Conservation (phyloP, 768 basidiomycete genomes). For the Pleurotus pulmonarius region DNA sequence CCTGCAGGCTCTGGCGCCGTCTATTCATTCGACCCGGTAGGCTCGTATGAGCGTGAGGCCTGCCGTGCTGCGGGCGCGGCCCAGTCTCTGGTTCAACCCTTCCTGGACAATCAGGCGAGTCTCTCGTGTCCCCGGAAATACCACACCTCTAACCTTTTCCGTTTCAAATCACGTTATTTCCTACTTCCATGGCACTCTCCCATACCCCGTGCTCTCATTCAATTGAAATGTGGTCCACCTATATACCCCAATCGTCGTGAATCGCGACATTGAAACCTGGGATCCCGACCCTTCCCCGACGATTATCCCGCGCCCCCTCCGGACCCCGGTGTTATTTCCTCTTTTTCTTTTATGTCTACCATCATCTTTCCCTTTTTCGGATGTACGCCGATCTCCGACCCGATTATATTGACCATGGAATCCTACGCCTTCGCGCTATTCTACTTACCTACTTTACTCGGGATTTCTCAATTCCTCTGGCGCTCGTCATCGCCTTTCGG, state of each 20-base stretch:
- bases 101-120: slow-evolving; percentile 93
- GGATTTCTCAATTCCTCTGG: slow-evolving; percentile 1
- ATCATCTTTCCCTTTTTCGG: slow-evolving; percentile 3
- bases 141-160: neutral
- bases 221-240: neutral
- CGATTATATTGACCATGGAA: neutral
- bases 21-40: slow-evolving; percentile 99
- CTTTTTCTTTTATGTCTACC: neutral
- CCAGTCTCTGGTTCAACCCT: slow-evolving; percentile 92
- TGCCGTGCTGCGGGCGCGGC: slow-evolving; percentile 97
- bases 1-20: slow-evolving; percentile 85
- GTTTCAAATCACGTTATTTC: neutral
- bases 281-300: slow-evolving; percentile 8
- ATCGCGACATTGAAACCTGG: neutral
- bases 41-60: slow-evolving; percentile 95
- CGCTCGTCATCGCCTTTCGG: slow-evolving; percentile 11
- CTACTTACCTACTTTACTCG: neutral
- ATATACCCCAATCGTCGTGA: neutral
- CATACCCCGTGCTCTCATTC: neutral
- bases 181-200: neutral
- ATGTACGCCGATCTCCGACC: slow-evolving; percentile 1
- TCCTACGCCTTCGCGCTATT: no score
- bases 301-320: slow-evolving; percentile 8
- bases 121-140: slow-evolving; percentile 15
- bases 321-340: neutral